A percentile compares a stretch with the other conserved stretches of the same genome.
phyloP scores from a whole-genome alignment of 257 asterid species.

The Ilex aquifolium region DNA sequence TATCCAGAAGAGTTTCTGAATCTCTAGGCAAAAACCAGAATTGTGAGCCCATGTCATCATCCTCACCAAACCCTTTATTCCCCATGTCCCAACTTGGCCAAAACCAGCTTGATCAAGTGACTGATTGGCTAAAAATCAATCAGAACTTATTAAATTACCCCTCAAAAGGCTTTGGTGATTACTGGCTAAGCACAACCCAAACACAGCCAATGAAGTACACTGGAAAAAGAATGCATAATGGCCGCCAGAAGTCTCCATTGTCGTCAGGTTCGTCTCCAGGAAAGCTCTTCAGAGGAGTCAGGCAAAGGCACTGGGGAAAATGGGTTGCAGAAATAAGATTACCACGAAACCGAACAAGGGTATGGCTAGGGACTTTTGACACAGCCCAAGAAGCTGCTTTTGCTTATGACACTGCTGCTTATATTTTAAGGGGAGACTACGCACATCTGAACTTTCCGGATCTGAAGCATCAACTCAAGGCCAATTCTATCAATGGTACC shows the following conservation, averaged over 20 bases:
- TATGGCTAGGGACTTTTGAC: constrained; percentile 60
- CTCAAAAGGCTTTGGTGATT: constrained; percentile 42
- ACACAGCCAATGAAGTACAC: constrained; percentile 56
- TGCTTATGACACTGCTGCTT: constrained; percentile 58
- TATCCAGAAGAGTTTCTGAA: constrained; percentile 23
- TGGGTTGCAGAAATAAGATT: constrained; percentile 61
- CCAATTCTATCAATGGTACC: constrained; percentile 23
- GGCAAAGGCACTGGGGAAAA: constrained; percentile 66
- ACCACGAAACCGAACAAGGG: constrained; percentile 48
- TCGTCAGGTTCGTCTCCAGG: constrained; percentile 18
- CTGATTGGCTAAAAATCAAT: constrained; percentile 33
- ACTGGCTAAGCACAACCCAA: constrained; percentile 57
- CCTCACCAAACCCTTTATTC: constrained; percentile 22
- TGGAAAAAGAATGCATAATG: constrained; percentile 11
- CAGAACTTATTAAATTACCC: constrained; percentile 21
- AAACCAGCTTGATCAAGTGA: constrained; percentile 9
- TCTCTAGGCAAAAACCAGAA: constrained; percentile 11
- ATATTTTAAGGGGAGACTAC: constrained; percentile 51
- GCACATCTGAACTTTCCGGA: constrained; percentile 52
- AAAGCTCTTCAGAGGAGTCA: constrained; percentile 61
- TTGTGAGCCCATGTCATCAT: constrained; percentile 5
- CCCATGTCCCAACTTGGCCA: constrained; percentile 31
- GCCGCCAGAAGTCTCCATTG: constrained; percentile 10
- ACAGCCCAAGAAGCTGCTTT: constrained; percentile 59
- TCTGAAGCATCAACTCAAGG: constrained; percentile 34